These are phyloP conservation scores for Calonectria fujianensis DNA, from an alignment of 2,329 filamentous ascomycete genomes.

Conservation along the genomic window DNA sequence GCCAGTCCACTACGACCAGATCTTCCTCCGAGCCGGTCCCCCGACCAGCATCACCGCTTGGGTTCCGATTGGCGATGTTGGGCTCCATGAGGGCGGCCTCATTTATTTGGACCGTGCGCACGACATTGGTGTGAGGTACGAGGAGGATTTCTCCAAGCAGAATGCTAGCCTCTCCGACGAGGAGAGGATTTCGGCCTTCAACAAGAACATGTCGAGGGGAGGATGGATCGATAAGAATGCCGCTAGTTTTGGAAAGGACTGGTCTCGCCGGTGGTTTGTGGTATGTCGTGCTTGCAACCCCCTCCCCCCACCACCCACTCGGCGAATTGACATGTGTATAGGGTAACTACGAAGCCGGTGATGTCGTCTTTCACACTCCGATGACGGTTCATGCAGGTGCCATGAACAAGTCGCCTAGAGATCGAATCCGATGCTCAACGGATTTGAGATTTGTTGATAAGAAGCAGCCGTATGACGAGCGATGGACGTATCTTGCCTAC, in stretches of 20 bases:
- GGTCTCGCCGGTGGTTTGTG: constrained; percentile 29
- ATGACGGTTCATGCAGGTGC: constrained; percentile 14
- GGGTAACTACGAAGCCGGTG: constrained; percentile 31
- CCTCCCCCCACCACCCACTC: background rate
- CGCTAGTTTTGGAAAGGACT: constrained; percentile 21
- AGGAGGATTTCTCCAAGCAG: constrained; percentile 8
- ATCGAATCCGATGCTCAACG: constrained; percentile 14
- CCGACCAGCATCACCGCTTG: constrained; percentile 73
- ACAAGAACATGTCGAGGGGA: constrained; percentile 29
- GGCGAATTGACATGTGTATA: background rate
- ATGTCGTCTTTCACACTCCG: constrained; percentile 29
- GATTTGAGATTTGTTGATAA: constrained; percentile 28
- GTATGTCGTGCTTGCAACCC: background rate
- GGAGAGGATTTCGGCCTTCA: constrained; percentile 30
- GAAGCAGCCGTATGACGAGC: constrained; percentile 18
- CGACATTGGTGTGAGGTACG: constrained; percentile 6
- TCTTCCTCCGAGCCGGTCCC: constrained; percentile 72
- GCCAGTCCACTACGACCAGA: constrained; percentile 77
- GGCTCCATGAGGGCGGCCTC: constrained; percentile 72
- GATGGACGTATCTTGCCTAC: constrained; percentile 10
- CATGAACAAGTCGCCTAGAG: constrained; percentile 18
- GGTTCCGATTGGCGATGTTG: constrained; percentile 73
- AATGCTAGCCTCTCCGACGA: constrained; percentile 13
- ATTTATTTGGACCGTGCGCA: constrained; percentile 70
- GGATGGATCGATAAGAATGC: constrained; percentile 38